phyloP scores from a whole-genome alignment of 805 yeast genomes.

The Nakazawaea peltata region DNA sequence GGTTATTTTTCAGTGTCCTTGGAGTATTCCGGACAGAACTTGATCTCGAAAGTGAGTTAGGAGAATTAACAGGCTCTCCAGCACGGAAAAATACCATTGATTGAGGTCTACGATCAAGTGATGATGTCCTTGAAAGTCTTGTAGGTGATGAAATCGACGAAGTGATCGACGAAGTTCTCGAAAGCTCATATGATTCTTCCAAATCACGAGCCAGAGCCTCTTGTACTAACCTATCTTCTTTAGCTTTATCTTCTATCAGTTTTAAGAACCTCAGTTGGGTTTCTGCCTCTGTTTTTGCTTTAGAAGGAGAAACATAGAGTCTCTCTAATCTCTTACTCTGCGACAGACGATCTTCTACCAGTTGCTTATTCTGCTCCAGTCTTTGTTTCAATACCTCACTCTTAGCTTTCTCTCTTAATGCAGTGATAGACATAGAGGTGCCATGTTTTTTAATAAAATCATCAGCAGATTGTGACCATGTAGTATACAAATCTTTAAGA shows the following conservation, averaged over 20 bases:
- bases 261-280: constrained; percentile 17
- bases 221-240: constrained; percentile 15
- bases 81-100: no score
- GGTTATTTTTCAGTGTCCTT: neutral
- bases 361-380: constrained; percentile 1
- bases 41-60: neutral
- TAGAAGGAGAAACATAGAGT: constrained; percentile 17
- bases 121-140: neutral
- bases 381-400: constrained; percentile 7
- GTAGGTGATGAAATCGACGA: constrained; percentile 10
- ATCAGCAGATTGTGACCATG: constrained; percentile 36
- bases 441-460: constrained; percentile 28
- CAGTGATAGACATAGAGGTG: constrained; percentile 9
- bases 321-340: constrained; percentile 15
- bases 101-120: constrained; percentile 1
- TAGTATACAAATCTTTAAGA: constrained; percentile 28
- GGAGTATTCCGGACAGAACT: neutral
- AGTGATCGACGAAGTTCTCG: constrained; percentile 14
- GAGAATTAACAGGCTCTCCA: neutral
- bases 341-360: constrained; percentile 1
- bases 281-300: constrained; percentile 17
- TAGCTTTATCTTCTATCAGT: constrained; percentile 17
- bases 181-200: constrained; percentile 8
- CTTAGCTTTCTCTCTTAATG: constrained; percentile 10
- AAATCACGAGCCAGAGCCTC: constrained; percentile 17